phyloP scores from a whole-genome alignment of 129 eudicot genomes.

The Artemisia tridentata region DNA sequence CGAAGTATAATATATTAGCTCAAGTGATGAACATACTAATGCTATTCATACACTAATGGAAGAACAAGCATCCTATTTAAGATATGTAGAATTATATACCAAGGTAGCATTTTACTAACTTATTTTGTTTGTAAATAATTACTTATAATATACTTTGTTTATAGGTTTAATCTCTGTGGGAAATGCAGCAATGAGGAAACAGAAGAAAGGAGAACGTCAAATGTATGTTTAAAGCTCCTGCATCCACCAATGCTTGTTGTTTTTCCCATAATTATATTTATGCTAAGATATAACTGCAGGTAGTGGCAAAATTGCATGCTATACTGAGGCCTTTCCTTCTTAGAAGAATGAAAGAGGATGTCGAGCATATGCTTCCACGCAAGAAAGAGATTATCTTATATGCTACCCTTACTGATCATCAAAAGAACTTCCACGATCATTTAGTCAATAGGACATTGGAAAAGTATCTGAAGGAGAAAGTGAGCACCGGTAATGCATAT shows the following conservation, averaged over 20 bases:
- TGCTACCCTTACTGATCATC: constrained; percentile 82
- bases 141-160: background rate
- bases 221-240: constrained; percentile 38
- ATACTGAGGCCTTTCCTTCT: constrained; percentile 95
- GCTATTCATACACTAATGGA: too few relatives aligned
- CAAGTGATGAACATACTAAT: too few relatives aligned
- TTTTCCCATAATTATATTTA: background rate
- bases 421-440: constrained; percentile 81
- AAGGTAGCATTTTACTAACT: too few relatives aligned
- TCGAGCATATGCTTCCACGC: constrained; percentile 81
- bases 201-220: constrained; percentile 77
- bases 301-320: constrained; percentile 86
- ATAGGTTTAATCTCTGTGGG: constrained; percentile 93
- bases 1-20: too few relatives aligned
- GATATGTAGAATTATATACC: background rate
- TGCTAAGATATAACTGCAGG: constrained; percentile 39
- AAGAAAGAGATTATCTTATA: constrained; percentile 90
- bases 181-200: constrained; percentile 71
- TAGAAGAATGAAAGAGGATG: constrained; percentile 91
- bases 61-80: too few relatives aligned
- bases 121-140: background rate
- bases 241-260: background rate
- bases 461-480: constrained; percentile 48
- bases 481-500: constrained; percentile 44
- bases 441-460: constrained; percentile 69